Evolutionary conservation across 2,329 filamentous ascomycete species (phyloP).

Genomic region (Westerdykella aurantiaca): DNA sequence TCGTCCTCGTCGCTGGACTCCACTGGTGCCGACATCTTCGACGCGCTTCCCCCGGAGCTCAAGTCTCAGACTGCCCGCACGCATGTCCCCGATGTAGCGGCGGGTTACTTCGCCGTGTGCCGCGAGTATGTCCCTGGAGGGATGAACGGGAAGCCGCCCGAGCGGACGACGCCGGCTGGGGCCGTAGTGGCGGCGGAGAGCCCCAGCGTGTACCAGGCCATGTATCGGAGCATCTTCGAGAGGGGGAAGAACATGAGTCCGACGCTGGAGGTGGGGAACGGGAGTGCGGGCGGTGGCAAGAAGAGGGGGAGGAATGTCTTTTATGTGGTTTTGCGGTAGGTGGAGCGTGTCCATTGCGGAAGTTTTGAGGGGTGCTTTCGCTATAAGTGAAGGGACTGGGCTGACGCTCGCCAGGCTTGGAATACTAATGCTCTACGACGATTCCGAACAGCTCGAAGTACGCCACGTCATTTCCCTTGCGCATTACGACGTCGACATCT

Average conservation of each 20-base stretch:
- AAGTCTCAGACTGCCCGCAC: constrained; percentile 39
- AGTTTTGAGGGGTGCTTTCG: background rate
- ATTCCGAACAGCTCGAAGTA: constrained; percentile 90
- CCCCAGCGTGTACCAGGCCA: constrained; percentile 93
- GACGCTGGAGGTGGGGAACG: constrained; percentile 49
- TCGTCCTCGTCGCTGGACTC: background rate
- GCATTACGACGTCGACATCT: constrained; percentile 79
- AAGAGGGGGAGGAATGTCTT: constrained; percentile 79
- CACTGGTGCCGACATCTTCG: background rate
- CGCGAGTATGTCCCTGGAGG: constrained; percentile 88
- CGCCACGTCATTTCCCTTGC: constrained; percentile 91
- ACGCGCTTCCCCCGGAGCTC: constrained; percentile 55
- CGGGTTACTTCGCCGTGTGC: constrained; percentile 92
- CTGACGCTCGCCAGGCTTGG: constrained; percentile 61
- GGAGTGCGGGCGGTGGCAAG: constrained; percentile 24
- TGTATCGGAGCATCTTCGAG: constrained; percentile 96
- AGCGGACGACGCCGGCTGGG: constrained; percentile 74
- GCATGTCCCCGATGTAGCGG: constrained; percentile 70
- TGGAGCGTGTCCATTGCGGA: constrained; percentile 3
- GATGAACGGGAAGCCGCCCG: constrained; percentile 86
- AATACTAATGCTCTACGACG: constrained; percentile 95
- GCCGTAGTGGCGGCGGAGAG: constrained; percentile 73
- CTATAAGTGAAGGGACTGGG: background rate
- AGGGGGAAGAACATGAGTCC: constrained; percentile 56
- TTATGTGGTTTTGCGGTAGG: constrained; percentile 80